Evolutionary conservation across 805 yeast species (phyloP), one percentile per base, ranked within the genome.

Genomic region (Starmerella bombicola): DNA sequence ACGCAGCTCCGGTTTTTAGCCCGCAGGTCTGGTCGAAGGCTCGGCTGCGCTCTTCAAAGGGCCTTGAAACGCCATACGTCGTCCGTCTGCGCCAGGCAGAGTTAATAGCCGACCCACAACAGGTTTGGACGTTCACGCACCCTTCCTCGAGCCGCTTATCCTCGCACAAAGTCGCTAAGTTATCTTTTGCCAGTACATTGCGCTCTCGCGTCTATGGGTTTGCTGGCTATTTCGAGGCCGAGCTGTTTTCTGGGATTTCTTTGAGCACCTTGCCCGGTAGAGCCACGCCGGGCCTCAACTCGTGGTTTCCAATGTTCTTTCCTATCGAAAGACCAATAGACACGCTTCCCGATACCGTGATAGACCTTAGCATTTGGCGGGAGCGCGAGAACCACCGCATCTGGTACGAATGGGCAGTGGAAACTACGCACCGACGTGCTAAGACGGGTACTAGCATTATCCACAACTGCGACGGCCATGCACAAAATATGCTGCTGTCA

Each of bases 181-280:
- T 63, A 3, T 61, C 63, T 2, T 69, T 78, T 45, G 62, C 63
- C 36, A 63, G 71, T 5, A 63, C 66, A 13, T 59, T 68, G 24
- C 66, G 70, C 39, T 71, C 79, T 2, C 69, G 68, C 16, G 57
- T 82, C 3, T 86, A 83, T 56, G 95, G 88, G 0, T 56, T 85
- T 26, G 63, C 74, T 3, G 95, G 95, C 0, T 76, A 66, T 53
- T 86, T 86, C 53, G 68, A 67, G n/a, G 76, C 91, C 0, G 69
- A 60, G 2, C 64, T 85, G n/a, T n/a, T n/a, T n/a, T n/a, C n/a
- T n/a, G n/a, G n/a, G n/a, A n/a, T n/a, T n/a, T n/a, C n/a, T n/a
- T n/a, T n/a, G n/a, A n/a, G n/a, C n/a, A n/a, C n/a, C n/a, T n/a
- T n/a, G n/a, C n/a, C n/a, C n/a, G n/a, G n/a, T n/a, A n/a, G n/a